Evolutionary conservation across 2,329 filamentous ascomycete genomes (phyloP), one percentile per base, ranked within the genome.

Genomic region (Pseudocercospora vitis): DNA sequence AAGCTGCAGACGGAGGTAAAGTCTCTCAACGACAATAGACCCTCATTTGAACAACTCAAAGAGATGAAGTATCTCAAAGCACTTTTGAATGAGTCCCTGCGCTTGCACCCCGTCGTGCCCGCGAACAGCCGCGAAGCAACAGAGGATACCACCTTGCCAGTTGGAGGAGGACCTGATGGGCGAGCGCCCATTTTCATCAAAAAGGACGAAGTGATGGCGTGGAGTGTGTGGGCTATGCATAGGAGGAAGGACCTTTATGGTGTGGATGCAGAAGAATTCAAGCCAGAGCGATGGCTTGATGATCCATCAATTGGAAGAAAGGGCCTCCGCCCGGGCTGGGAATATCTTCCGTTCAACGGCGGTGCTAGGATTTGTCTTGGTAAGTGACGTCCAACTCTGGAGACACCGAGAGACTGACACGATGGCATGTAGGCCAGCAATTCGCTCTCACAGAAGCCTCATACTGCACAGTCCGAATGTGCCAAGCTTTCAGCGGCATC

Each of bases 381-480:
- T 42, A 14, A 42, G 37, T n/a, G 11, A 12, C 3, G 14, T 5
- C 3, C 16, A 16, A 9, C 18, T 12, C 6, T 12, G 2, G 3
- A 1, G 4, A 24, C 12, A 11, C 19, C 7, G 19, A 40, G n/a
- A 5, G 6, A 40, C 37, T 40, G 19, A 40, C 19, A 14, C 7
- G 3, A 6, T 24, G 19, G n/a, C 5, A 23, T 9, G 11, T 71
- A 26, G 66, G 65, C 0, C 67, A 92, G 76, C 87, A 92, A 70
- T 92, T 91, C 68, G 89, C 88, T 11, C 72, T 91, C 42, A 89
- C 87, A 0, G 87, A 91, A 75, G 88, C 88, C 75, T 75, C 76
- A 24, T 91, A 91, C 67, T 84, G 87, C 7, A 78, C 90, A 56
- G 84, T 85, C 23, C 76, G 88, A 39, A 65, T 92, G 60, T 81